A percentile compares a stretch with the other conserved stretches of the same genome.
phyloP scores from a whole-genome alignment of 306 rosid genomes.

The Vigna mungo region DNA sequence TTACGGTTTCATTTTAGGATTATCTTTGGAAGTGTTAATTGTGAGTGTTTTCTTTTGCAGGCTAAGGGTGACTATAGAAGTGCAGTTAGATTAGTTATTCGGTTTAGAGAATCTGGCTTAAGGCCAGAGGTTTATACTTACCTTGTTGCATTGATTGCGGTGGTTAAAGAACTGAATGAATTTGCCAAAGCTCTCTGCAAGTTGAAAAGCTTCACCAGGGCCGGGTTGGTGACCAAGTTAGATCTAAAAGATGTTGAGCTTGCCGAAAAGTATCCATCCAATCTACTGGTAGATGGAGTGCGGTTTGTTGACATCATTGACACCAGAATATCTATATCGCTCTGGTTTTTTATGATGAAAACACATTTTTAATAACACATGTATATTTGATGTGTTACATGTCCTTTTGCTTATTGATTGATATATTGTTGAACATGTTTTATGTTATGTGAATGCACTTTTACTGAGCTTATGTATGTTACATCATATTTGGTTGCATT shows the following conservation, averaged over 20 bases:
- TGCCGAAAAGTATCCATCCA: constrained; percentile 74
- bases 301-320: no score
- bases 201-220: constrained; percentile 65
- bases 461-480: no score
- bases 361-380: no score
- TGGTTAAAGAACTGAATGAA: constrained; percentile 90
- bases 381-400: no score
- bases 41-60: constrained; percentile 51
- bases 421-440: no score
- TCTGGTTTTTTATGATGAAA: no score
- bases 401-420: no score
- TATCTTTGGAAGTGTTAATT: background rate
- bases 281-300: constrained; percentile 75
- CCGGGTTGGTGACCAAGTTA: constrained; percentile 65
- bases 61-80: constrained; percentile 75
- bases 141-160: constrained; percentile 93
- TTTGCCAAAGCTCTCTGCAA: constrained; percentile 82
- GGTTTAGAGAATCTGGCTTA: constrained; percentile 82
- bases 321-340: no score
- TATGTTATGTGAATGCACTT: no score
- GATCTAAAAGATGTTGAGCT: constrained; percentile 65
- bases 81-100: constrained; percentile 78
- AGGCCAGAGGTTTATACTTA: constrained; percentile 91
- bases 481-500: no score
- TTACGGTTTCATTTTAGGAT: constrained; percentile 16